These are phyloP conservation scores for Xylaria venustula DNA, from an alignment of 495 filamentous ascomycete genomes.

Conservation along the genomic window DNA sequence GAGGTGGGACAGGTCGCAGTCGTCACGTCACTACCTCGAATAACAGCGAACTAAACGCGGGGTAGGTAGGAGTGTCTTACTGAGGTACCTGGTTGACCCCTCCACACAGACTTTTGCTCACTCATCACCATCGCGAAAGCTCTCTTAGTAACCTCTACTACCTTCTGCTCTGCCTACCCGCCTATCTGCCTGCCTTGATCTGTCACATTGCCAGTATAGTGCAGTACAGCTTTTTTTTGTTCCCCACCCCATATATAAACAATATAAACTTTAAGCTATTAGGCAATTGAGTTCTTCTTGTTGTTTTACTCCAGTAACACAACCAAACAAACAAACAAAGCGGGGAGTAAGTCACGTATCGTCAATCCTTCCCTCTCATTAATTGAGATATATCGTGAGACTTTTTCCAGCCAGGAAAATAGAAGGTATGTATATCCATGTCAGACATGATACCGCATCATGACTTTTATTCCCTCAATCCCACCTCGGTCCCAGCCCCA, in stretches of 20 bases:
- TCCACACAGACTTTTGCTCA: constrained; percentile 1
- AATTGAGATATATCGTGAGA: constrained; percentile 6
- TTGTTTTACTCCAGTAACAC: background rate
- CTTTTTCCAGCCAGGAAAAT: background rate
- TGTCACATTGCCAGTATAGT: too few relatives aligned
- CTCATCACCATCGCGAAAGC: background rate
- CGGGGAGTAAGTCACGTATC: background rate
- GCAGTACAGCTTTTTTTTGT: background rate
- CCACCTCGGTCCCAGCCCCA: background rate
- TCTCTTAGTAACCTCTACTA: background rate
- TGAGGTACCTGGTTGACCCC: background rate
- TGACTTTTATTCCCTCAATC: constrained; percentile 9
- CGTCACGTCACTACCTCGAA: background rate
- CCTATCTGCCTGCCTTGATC: too few relatives aligned
- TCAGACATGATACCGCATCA: background rate
- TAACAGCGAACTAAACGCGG: constrained; percentile 2
- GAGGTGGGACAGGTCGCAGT: background rate
- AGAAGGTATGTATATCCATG: background rate
- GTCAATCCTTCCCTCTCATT: background rate
- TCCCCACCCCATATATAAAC: background rate
- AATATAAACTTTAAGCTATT: background rate
- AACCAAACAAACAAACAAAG: too few relatives aligned
- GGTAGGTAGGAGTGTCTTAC: background rate
- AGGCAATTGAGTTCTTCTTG: background rate
- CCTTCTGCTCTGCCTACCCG: too few relatives aligned